Evolutionary conservation across 306 rosid species (phyloP).

Genomic region (Cicer bijugum): DNA sequence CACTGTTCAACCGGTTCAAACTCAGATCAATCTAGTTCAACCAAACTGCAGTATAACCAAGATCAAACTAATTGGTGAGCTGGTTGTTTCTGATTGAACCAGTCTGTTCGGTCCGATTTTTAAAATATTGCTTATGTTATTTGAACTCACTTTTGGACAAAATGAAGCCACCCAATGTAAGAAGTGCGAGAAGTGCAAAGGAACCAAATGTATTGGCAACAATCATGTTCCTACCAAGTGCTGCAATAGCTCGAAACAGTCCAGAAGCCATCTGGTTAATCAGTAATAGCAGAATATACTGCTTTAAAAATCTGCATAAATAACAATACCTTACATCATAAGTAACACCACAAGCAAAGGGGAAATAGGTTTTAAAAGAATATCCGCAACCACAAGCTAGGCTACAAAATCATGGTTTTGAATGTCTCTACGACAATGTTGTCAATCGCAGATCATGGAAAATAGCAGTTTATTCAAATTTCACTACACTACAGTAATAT

Average conservation of each 20-base stretch:
- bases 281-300: constrained; percentile 48
- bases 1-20: no score
- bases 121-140: not conserved
- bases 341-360: not conserved
- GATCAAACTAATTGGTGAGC: no score
- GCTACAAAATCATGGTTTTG: not conserved
- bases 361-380: not conserved
- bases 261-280: constrained; percentile 57
- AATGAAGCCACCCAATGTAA: constrained; percentile 57
- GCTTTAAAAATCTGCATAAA: constrained; percentile 52
- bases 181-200: constrained; percentile 46
- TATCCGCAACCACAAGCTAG: not conserved
- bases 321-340: constrained; percentile 2
- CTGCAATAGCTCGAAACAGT: constrained; percentile 54
- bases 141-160: constrained; percentile 49
- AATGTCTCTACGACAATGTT: no score
- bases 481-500: no score
- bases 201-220: constrained; percentile 55
- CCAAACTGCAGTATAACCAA: no score
- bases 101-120: no score
- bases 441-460: no score
- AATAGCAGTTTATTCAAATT: no score
- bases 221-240: constrained; percentile 52
- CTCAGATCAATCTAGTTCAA: no score
- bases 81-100: no score